Percentiles rank a stretch among this genome's conserved stretches.
Conservation (phyloP, 345 rosid genomes). For the Salix dunnii region DNA sequence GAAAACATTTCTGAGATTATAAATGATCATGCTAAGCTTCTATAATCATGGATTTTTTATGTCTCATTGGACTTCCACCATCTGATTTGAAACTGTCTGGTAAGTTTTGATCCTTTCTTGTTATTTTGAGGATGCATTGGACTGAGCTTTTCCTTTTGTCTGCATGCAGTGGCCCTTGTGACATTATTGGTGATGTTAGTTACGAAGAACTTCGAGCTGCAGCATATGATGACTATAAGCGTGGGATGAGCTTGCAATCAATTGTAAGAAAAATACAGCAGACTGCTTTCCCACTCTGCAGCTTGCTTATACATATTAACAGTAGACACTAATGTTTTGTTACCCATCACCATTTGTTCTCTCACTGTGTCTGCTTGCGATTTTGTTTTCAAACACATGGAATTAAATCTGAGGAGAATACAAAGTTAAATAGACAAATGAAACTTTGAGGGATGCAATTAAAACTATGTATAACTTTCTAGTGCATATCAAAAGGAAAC, state of each 20-base stretch:
- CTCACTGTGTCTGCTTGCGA: background rate
- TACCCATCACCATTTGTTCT: background rate
- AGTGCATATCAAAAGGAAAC: background rate
- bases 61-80: background rate
- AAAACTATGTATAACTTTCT: background rate
- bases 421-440: no score
- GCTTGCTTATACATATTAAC: background rate
- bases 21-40: background rate
- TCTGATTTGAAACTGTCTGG: background rate
- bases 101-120: background rate
- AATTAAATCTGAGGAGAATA: background rate
- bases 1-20: background rate
- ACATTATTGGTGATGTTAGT: constrained; percentile 67
- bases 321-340: background rate
- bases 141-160: background rate
- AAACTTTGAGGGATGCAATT: no score
- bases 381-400: background rate
- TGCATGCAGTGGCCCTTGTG: constrained; percentile 62
- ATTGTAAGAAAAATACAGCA: constrained; percentile 53
- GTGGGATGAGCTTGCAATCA: constrained; percentile 66
- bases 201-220: constrained; percentile 75
- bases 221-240: constrained; percentile 77
- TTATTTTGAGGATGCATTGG: background rate
- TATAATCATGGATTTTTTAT: background rate
- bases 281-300: background rate